A percentile compares a stretch with the other conserved stretches of the same genome.
These are phyloP conservation scores for Tetrapisispora namnaoensis DNA, from an alignment of 805 yeast genomes.

Conservation along the genomic window DNA sequence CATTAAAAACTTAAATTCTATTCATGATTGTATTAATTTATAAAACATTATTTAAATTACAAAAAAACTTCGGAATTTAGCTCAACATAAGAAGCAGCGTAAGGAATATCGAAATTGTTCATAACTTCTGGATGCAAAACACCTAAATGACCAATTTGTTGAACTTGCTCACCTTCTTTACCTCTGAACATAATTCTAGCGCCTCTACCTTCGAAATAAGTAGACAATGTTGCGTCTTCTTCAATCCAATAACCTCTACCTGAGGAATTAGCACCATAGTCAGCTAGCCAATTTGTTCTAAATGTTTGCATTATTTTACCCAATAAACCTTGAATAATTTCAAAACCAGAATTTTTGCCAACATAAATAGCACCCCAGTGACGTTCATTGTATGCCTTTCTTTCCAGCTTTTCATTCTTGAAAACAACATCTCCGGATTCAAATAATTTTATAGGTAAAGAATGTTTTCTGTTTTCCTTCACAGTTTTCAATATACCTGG, in stretches of 20 bases:
- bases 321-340: constrained; percentile 83
- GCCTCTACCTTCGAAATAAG: constrained; percentile 96
- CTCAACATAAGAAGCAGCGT: constrained; percentile 87
- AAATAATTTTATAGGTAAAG: constrained; percentile 88
- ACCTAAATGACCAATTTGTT: constrained; percentile 75
- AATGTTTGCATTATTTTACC: constrained; percentile 95
- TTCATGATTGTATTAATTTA: constrained; percentile 2
- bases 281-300: constrained; percentile 74
- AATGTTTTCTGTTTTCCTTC: constrained; percentile 90
- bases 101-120: constrained; percentile 78
- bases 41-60: constrained; percentile 25
- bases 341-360: constrained; percentile 93
- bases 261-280: constrained; percentile 34
- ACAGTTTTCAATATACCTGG: constrained; percentile 95
- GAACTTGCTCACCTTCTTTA: constrained; percentile 45
- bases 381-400: constrained; percentile 86
- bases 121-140: constrained; percentile 93
- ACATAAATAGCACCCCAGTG: constrained; percentile 91
- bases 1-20: not conserved
- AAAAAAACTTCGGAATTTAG: constrained; percentile 81
- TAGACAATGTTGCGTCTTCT: constrained; percentile 53
- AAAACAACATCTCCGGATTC: constrained; percentile 92
- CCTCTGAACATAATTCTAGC: constrained; percentile 75
- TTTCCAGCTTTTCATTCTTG: constrained; percentile 69
- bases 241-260: constrained; percentile 84